Base-by-base conservation (phyloP, 2,329 filamentous ascomycete species). In the Colletotrichum spinosum region DNA sequence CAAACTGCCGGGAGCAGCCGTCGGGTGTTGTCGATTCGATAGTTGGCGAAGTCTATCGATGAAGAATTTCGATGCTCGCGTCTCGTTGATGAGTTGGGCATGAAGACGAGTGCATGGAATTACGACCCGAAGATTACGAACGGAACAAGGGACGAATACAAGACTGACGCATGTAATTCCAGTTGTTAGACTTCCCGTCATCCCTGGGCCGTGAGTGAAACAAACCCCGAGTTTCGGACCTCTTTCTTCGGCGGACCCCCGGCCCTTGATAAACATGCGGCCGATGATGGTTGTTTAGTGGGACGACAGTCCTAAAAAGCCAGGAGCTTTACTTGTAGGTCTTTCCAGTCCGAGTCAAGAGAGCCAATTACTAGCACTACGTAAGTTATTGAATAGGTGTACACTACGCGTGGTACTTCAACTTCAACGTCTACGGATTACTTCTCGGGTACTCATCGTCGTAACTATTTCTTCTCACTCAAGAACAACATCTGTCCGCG, bases 151-250 rank as follows among this genome's bases (percentile, higher is more conserved):
- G 25, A 25, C 25, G 25, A 25, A 25, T 25, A 25, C 25, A 25
- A 25, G 3, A 25, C 25, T n/a, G 34, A 11, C 13, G 41, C n/a
- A 6, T 15, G 35, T 41, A 52, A 52, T 59, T 59, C 48, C 48
- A 59, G 13, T 59, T 59, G 4, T 35, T 52, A 50, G 33, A 37
- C 38, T 51, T 56, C 45, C 25, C 15, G 44, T 41, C 25, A 51
- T 25, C 57, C 41, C 8, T 41, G 17, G 35, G 35, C 39, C 38
- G 60, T 50, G 41, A 46, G 25, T 65, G 63, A 65, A 65, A 65
- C 63, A 57, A 52, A 42, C 37, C 35, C 63, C 63, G 58, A 56
- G 63, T 65, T 63, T 62, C 63, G 63, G 63, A 55, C 58, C 38
- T 49, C 33, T 8, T 17, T 41, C 13, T 33, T 35, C 41, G 25